Base-by-base conservation (phyloP, 192 early-diverging fungal genomes). In the Geosiphon pyriformis region DNA sequence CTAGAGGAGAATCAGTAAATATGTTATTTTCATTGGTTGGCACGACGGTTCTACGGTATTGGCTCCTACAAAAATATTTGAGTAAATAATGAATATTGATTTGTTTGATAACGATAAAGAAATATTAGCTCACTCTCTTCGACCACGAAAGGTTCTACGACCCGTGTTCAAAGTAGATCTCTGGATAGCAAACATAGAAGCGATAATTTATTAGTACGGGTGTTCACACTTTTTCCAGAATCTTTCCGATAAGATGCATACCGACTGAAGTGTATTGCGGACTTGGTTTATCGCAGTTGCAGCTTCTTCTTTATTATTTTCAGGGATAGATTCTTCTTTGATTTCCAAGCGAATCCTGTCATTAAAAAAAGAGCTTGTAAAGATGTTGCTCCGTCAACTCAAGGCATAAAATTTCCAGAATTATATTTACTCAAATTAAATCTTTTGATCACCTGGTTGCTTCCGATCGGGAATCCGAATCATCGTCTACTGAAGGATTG, bases 331-430 rank as follows among this genome's bases (percentile, higher is more conserved):
- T 60, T 74, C 69, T 42, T 65, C 69, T 52, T 72, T 74, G 37
- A 80, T 80, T 10, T 80, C 78, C 15, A 80, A 67, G 29, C 60
- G 67, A 32, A 77, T 74, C n/a, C 67, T 70, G n/a, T 65, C 53
- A 20, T 27, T 65, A 31, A 60, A 30, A 37, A 72, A 54, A 26
- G 54, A 29, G 48, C 70, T 74, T 12, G n/a, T n/a, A n/a, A n/a
- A n/a, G n/a, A n/a, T n/a, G n/a, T n/a, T n/a, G n/a, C n/a, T n/a
- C n/a, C n/a, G n/a, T n/a, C n/a, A n/a, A n/a, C n/a, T n/a, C n/a
- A n/a, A n/a, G n/a, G n/a, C n/a, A n/a, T 53, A 33, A 18, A 23
- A 18, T 56, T 58, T n/a, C 46, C 55, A 25, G 22, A 27, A 56
- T 65, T 6, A 50, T 17, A 33, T 32, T 22, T 35, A 33, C 17